Percentiles rank a stretch among this genome's conserved stretches.
These are phyloP conservation scores for Vitis amurensis DNA, from an alignment of 164 flowering plant species.

Conservation along the genomic window DNA sequence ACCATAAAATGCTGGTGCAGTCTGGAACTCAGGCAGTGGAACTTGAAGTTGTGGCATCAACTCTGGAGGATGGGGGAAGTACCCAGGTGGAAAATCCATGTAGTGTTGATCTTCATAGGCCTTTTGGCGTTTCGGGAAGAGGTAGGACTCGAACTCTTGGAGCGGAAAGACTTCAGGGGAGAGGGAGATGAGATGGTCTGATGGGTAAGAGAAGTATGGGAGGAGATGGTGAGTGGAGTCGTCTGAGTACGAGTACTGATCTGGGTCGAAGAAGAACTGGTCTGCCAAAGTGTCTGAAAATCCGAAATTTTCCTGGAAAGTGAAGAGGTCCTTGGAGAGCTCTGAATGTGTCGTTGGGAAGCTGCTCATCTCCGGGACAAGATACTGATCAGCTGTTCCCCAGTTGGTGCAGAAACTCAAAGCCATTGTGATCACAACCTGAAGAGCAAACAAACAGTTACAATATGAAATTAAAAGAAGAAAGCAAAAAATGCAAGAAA, in stretches of 20 bases:
- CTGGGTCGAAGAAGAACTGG: neutral
- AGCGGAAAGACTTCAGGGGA: conserved; percentile 2
- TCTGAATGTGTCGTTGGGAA: neutral
- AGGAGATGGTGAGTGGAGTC: conserved; percentile 7
- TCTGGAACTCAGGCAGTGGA: neutral
- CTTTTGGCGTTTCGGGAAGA: conserved; percentile 17
- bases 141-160: conserved; percentile 7
- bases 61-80: conserved; percentile 37
- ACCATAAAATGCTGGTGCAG: neutral
- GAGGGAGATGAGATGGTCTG: conserved; percentile 5
- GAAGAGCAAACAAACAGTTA: neutral
- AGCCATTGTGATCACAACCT: conserved; percentile 2
- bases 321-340: neutral
- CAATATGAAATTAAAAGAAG: neutral
- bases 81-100: conserved; percentile 1
- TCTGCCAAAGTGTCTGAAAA: neutral
- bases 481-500: neutral
- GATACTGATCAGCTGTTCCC: conserved; percentile 2
- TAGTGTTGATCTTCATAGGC: neutral
- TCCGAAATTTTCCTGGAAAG: neutral
- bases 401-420: conserved; percentile 16
- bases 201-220: conserved; percentile 10
- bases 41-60: no score
- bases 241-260: neutral
- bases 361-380: neutral